Evolutionary conservation across 306 rosid species (phyloP), one percentile per base, ranked within the genome.

Genomic region (Trifolium dubium): DNA sequence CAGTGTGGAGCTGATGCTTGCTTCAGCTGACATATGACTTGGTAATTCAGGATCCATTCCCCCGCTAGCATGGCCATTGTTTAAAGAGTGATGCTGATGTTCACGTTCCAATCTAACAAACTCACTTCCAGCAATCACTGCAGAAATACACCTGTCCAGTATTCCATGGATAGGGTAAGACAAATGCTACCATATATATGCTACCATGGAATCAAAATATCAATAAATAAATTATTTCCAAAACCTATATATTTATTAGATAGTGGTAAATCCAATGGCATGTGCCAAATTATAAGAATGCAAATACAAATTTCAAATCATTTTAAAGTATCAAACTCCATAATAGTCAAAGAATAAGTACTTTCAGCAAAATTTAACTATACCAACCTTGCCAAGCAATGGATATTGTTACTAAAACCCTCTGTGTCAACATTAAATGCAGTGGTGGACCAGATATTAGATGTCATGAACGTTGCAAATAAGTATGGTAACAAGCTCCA

Each of bases 401-500:
- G 88, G 56, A 94, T 86, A 73, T 94, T 94, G 86, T 92, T 94
- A 77, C 86, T 94, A 86, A 94, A 94, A 65, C 98, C 98, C 65
- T 90, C 92, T 0, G 98, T 91, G 75, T 91, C 98, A 62, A 94
- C 95, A 60, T 94, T 94, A 88, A 94, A 94, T 79, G 97, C 97
- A 0, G 98, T 89, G 60, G 90, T 87, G 72, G 82, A 79, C 98
- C 98, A 94, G 76, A 94, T 84, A 82, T 78, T 91, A 75, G 97
- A 91, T 56, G 92, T 92, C 97, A 94, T 91, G 83, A 94, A 91
- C 71, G 96, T 87, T 67, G 97, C 88, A 88, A 94, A 94, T 73
- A 94, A 83, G 83, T 94, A 94, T 0, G 97, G 97, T 79, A 94
- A 81, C 85, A 94, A 86, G 86, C 90, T 89, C 98, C 98, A 94